A percentile compares a stretch with the other conserved stretches of the same genome.
Evolutionary conservation across 164 flowering plant species (phyloP).

Genomic region (Macadamia tetraphylla): DNA sequence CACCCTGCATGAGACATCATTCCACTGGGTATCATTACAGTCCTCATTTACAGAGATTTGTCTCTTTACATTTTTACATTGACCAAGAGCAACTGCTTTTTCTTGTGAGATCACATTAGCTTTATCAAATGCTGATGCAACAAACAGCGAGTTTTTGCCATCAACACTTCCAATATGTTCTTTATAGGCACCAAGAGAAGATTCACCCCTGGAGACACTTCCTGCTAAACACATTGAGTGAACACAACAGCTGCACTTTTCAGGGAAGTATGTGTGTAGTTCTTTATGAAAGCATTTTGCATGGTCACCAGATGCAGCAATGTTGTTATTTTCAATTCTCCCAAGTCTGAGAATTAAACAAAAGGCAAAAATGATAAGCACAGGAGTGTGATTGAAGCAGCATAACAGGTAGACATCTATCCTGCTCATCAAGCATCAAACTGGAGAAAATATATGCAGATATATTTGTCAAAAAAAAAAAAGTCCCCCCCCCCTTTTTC

Average conservation of each 20-base stretch:
- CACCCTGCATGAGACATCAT: constrained; percentile 47
- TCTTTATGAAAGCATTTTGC: constrained; percentile 22
- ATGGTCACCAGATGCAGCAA: constrained; percentile 16
- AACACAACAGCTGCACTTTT: constrained; percentile 25
- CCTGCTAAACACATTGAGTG: constrained; percentile 21
- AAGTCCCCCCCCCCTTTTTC: too few species aligned
- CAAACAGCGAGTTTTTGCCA: constrained; percentile 5
- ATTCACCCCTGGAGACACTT: constrained; percentile 15
- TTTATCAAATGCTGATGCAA: constrained; percentile 18
- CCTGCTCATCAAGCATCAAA: not conserved
- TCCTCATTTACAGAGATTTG: constrained; percentile 14
- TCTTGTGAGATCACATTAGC: constrained; percentile 9
- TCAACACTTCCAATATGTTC: constrained; percentile 14
- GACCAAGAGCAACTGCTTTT: constrained; percentile 13
- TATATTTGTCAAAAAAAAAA: too few species aligned
- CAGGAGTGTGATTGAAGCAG: not conserved
- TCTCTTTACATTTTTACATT: constrained; percentile 13
- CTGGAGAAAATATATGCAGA: not conserved
- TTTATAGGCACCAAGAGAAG: constrained; percentile 14
- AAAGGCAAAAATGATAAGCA: not conserved
- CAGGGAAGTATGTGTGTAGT: constrained; percentile 17
- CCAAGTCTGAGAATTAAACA: constrained; percentile 14
- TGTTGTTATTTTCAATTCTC: too few species aligned
- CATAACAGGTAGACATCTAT: not conserved
- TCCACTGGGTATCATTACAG: constrained; percentile 41